phyloP scores from a whole-genome alignment of 768 basidiomycete genomes.

The Hygrophoropsis aurantiaca region DNA sequence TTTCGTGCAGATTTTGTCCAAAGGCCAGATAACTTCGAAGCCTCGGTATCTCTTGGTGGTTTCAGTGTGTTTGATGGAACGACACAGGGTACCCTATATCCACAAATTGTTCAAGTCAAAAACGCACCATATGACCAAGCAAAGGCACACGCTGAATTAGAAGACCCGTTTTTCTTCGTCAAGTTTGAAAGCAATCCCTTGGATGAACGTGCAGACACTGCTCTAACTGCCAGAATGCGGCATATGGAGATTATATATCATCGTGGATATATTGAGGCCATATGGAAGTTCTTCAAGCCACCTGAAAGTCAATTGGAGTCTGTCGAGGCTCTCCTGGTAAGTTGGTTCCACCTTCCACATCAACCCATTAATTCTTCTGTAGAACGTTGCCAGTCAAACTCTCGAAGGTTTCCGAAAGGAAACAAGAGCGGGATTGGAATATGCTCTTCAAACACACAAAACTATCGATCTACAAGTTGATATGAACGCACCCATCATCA shows the following conservation, averaged over 20 bases:
- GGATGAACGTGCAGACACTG: conserved; percentile 89
- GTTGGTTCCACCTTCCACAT: conserved; percentile 20
- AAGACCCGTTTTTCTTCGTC: conserved; percentile 80
- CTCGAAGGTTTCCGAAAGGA: conserved; percentile 92
- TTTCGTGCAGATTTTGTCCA: conserved; percentile 85
- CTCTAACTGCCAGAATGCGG: conserved; percentile 84
- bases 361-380: conserved; percentile 2
- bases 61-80: conserved; percentile 94
- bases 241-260: conserved; percentile 98
- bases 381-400: conserved; percentile 92
- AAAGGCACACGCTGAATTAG: conserved; percentile 30
- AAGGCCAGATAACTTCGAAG: conserved; percentile 84
- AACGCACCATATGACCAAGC: conserved; percentile 31
- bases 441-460: conserved; percentile 90
- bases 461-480: conserved; percentile 96
- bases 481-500: conserved; percentile 94
- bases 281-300: conserved; percentile 89
- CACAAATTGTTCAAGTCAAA: conserved; percentile 88
- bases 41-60: conserved; percentile 78
- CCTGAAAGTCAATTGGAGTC: conserved; percentile 95
- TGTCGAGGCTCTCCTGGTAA: conserved; percentile 85
- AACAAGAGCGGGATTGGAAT: conserved; percentile 91
- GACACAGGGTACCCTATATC: conserved; percentile 72
- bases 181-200: conserved; percentile 92
- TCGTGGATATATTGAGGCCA: conserved; percentile 87